phyloP scores from a whole-genome alignment of 768 basidiomycete genomes.

The Podaxis carcinomalis region DNA sequence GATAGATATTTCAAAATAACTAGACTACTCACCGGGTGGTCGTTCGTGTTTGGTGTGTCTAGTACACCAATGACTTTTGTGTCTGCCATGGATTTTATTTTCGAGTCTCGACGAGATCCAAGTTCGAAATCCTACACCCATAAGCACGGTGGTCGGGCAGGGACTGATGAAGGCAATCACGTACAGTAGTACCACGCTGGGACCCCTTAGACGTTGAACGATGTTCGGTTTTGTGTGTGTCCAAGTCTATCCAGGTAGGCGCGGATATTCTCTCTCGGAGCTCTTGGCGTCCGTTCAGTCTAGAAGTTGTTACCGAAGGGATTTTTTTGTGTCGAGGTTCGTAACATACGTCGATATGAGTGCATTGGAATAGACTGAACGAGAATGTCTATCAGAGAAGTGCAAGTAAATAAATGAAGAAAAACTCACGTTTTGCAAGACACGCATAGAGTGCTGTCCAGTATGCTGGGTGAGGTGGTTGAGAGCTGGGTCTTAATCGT shows the following conservation, averaged over 20 bases:
- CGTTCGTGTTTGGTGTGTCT: not conserved
- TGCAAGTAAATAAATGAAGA: not conserved
- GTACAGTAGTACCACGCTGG: not conserved
- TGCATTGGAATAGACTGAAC: slow-evolving; percentile 6
- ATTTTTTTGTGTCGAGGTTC: not conserved
- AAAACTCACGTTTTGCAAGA: slow-evolving; percentile 1
- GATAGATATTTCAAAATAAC: not conserved
- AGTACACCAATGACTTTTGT: not conserved
- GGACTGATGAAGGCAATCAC: not conserved
- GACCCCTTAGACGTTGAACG: not conserved
- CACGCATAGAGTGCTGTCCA: slow-evolving; percentile 1
- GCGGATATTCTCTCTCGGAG: not conserved
- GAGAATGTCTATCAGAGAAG: not conserved
- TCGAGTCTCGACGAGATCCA: not conserved
- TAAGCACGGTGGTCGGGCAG: not conserved
- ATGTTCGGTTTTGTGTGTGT: not conserved
- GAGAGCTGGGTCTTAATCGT: not conserved
- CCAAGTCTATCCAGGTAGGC: not conserved
- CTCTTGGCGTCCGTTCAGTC: not conserved
- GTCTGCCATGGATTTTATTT: not conserved
- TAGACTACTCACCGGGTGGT: not conserved
- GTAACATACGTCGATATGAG: slow-evolving; percentile 2
- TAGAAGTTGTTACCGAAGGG: not conserved
- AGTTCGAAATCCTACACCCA: not conserved
- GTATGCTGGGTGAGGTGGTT: not conserved